Evolutionary conservation across 257 asterid species (phyloP).

Genomic region (Eustoma russellianum): DNA sequence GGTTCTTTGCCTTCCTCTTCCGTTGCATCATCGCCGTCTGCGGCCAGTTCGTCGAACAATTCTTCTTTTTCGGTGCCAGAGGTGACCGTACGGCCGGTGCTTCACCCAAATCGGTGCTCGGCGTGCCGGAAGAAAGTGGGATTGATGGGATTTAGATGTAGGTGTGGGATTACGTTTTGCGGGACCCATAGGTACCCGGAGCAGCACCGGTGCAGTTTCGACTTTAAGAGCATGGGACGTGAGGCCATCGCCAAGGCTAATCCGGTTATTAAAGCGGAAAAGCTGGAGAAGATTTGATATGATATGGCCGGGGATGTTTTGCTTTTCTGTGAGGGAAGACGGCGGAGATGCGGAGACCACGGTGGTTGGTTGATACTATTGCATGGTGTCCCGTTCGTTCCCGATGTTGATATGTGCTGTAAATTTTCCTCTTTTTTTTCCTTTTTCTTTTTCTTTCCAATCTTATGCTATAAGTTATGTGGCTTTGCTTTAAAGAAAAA

Average conservation of each 20-base stretch:
- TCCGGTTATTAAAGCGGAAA: constrained; percentile 56
- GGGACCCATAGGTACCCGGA: constrained; percentile 91
- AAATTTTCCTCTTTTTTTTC: neutral
- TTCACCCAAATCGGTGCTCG: constrained; percentile 47
- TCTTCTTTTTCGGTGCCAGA: constrained; percentile 9
- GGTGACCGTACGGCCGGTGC: constrained; percentile 12
- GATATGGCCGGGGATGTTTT: constrained; percentile 15
- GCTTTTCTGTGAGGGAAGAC: constrained; percentile 2
- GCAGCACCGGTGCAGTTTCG: constrained; percentile 63
- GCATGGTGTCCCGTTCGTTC: neutral
- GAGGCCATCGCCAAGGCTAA: constrained; percentile 87
- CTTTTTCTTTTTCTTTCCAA: no score
- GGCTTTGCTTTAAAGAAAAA: no score
- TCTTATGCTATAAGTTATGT: no score
- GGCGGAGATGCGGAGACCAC: neutral
- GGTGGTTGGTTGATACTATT: neutral
- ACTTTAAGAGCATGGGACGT: constrained; percentile 69
- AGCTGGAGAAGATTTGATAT: constrained; percentile 56
- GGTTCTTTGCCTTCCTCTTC: constrained; percentile 23
- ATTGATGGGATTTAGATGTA: constrained; percentile 70
- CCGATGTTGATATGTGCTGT: constrained; percentile 11
- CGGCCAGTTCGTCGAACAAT: neutral
- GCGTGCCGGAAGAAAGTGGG: constrained; percentile 74
- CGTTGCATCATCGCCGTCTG: constrained; percentile 6
- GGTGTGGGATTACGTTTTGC: constrained; percentile 77